Evolutionary conservation across 768 basidiomycete genomes (phyloP), one percentile per base, ranked within the genome.

Genomic region (Paxillus ammoniavirescens): DNA sequence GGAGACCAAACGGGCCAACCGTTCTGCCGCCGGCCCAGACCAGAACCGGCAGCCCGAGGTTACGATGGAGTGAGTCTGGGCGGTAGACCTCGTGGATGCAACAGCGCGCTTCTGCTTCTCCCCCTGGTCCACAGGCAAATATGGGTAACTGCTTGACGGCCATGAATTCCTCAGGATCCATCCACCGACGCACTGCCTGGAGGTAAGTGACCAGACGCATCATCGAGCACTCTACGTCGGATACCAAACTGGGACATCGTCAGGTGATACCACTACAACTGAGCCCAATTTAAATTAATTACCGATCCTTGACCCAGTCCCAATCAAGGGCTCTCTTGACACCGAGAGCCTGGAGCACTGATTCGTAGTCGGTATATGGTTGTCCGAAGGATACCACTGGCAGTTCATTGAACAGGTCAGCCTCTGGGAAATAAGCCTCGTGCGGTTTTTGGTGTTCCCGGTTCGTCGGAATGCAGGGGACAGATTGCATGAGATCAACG

Each of bases 351-450:
- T 78, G 70, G 5, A 93, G 67, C 8, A 90, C 71, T 58, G 79
- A 83, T 5, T 35, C 35, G 35, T 35, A 35, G 2, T 35, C 35
- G 3, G 5, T 13, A 13, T 35, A 35, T 12, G 10, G 35, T 13
- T 35, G 35, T 12, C 5, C 3, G 35, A 35, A 35, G 10, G 1
- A 4, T 14, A 35, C 35, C 5, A 90, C 82, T 3, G 93, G 84
- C 15, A 94, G 73, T 66, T 96, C 94, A 23, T 81, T 81, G 68
- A 98, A 97, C n/a, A 98, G 75, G 59, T 90, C 82, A n/a, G 87
- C 93, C 55, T 83, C 90, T 9, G 84, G 73, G 64, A 97, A 94
- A 71, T 95, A 96, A 4, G 87, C 73, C 47, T 93, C 82, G 4
- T 68, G 65, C 0, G 95, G 91, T 17, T 67, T 63, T 58, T 80